Base-by-base conservation (phyloP, 2,329 filamentous ascomycete genomes). In the Arthrobotrys entomopaga region DNA sequence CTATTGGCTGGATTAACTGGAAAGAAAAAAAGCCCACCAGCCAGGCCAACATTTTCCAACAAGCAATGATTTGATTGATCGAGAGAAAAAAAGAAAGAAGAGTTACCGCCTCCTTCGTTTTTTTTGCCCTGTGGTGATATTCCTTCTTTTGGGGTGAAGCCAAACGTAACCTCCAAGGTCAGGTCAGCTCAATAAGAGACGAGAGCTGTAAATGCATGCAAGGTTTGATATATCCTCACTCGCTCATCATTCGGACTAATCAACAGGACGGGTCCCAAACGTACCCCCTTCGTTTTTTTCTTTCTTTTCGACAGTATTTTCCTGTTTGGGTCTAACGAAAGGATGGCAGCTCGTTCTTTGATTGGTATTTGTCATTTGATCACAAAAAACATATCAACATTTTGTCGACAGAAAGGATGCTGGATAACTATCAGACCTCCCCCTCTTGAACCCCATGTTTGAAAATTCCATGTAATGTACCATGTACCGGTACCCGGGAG, bases 321-420 rank as follows among this genome's bases (percentile, higher is more conserved):
- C 65, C 65, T 70, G 65, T 63, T 70, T 64, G 52, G 52, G 65
- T 70, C 65, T 42, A 58, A 52, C 58, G 50, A 57, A n/a, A 46
- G 52, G 57, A 49, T 61, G 65, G 46, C 43, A 70, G 48, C 65
- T 59, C 38, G 53, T 38, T 38, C 52, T 34, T 50, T 70, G 65
- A 70, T 70, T 70, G 65, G 65, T 64, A 70, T 70, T 70, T 70
- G 65, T 70, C 57, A 70, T 70, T 70, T 63, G 49, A 61, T 61
- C 65, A 61, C 57, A 69, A 67, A 56, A 69, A 67, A 56, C 65
- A 69, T 60, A 42, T 61, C 50, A 46, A 38, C 42, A 40, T 19
- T 50, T n/a, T 67, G 53, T 67, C 29, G 46, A 67, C 40, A 34
- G 16, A 52, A 34, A n/a, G n/a, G 29, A 34, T 34, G 29, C 29